Evolutionary conservation across 2,329 filamentous ascomycete species (phyloP), one percentile per base, ranked within the genome.

Genomic region (Aspergillus sp.): DNA sequence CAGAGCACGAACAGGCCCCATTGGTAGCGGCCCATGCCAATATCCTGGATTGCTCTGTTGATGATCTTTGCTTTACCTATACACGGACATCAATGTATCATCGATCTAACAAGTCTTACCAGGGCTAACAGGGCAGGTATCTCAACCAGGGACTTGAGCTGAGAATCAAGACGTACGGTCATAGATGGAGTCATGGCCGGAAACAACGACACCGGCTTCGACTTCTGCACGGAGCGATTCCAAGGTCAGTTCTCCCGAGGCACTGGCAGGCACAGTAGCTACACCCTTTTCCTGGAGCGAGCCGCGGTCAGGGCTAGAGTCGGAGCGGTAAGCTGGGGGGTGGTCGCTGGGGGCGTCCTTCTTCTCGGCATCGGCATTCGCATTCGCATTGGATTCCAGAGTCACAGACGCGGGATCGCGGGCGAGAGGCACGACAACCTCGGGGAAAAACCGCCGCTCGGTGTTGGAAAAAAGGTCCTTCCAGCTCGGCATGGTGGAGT

Each of bases 21-120:
- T 69, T 96, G 91, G 68, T 96, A 96, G 55, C 80, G 81, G 34
- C 91, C 91, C 89, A 96, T 96, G 32, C 91, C 91, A 66, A 95
- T 95, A 68, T 96, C 91, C 68, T 91, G 86, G 55, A 96, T 85
- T 22, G 91, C 91, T 71, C 89, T 88, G 75, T 93, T 96, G 71
- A 96, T 89, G 61, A 96, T 83, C 68, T 89, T 89, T 15, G 87
- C 87, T 71, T 90, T 91, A 64, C 87, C 85, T 88, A 53, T 53
- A 64, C 26, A 30, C 22, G 7, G 22, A 30, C 26, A 30, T 30
- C 26, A 30, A 30, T 30, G 26, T 30, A 30, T 30, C 26, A 11
- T 30, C 26, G 26, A 30, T 30, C 26, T 30, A 30, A 24, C 22
- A 24, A 30, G 26, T 30, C 26, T 30, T 30, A 30, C 20, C 7